A percentile compares a stretch with the other conserved stretches of the same genome.
Conservation (phyloP, 2,329 filamentous ascomycete species). For the Lachnellula occidentalis region DNA sequence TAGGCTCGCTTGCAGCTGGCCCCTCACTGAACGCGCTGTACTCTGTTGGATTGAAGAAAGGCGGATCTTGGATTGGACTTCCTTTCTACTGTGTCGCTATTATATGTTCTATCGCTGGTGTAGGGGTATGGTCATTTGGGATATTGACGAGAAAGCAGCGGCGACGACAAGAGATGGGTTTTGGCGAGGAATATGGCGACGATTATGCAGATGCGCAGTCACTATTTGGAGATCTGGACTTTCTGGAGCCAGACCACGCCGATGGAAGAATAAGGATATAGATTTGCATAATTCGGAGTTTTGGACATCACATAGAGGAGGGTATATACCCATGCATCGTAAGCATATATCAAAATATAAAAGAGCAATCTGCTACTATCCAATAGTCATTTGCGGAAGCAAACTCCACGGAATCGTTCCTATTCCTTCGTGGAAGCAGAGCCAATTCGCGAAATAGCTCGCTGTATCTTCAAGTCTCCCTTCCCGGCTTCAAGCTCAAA, state of each 20-base stretch:
- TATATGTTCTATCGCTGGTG: constrained; percentile 10
- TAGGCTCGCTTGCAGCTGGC: constrained; percentile 19
- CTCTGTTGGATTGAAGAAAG: constrained; percentile 22
- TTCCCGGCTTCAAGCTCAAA: constrained; percentile 4
- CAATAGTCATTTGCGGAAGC: not conserved
- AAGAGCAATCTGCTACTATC: not conserved
- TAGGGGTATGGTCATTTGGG: constrained; percentile 19
- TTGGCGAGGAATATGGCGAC: constrained; percentile 10
- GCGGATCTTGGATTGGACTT: constrained; percentile 23
- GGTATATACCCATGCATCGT: not conserved
- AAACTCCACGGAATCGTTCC: too few relatives aligned
- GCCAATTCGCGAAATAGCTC: too few relatives aligned
- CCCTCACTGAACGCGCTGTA: constrained; percentile 23
- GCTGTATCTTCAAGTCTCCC: not conserved
- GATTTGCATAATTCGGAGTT: not conserved
- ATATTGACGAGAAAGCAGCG: constrained; percentile 5
- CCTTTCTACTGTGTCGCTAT: constrained; percentile 22
- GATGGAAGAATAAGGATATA: not conserved
- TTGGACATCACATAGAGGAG: not conserved
- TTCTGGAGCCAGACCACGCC: not conserved
- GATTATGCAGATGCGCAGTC: not conserved
- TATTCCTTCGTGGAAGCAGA: too few relatives aligned
- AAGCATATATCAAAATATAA: not conserved
- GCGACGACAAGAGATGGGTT: not conserved
- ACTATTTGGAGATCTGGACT: not conserved